Evolutionary conservation across 2,329 filamentous ascomycete species (phyloP), one percentile per base, ranked within the genome.

Genomic region (Leptographium wingfieldii): DNA sequence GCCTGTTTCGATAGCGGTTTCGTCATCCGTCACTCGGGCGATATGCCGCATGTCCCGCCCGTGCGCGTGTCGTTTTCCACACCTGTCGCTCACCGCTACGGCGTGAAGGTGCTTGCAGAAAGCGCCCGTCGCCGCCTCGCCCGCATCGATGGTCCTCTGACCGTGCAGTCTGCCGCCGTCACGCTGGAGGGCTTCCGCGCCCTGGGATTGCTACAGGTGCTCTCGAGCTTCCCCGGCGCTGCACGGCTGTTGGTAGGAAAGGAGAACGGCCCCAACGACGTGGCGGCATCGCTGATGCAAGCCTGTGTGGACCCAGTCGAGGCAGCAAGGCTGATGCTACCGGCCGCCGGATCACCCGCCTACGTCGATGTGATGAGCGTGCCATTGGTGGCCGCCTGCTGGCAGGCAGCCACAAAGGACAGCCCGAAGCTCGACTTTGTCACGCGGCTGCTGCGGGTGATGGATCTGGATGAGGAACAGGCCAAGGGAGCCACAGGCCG

Each of bases 311-410:
- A 56, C 25, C 35, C 38, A 11, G 25, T 16, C 9, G 22, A n/a
- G 5, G 57, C 29, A 3, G 58, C 55, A 9, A 48, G 55, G 11
- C 12, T 16, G 57, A 74, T 88, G 3, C 56, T 60, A 3, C 35
- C 14, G 29, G 35, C n/a, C 25, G 7, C 29, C 16, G 43, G 25
- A 19, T n/a, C 22, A 6, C 6, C 22, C 10, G 51, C 31, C 35
- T n/a, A 22, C 27, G 29, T 14, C 10, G 48, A 57, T 22, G 33
- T 57, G 16, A 25, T 25, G 5, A 12, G 7, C 9, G 49, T 63
- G 25, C 35, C 53, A 11, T 46, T 56, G 31, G 56, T 63, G 27
- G 35, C 43, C 3, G 46, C 52, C 5, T 31, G n/a, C 55, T 46
- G 55, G 53, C 52, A 54, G 29, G 3, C 27, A 7, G 33, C 59